Evolutionary conservation across 208 protist species (phyloP), one percentile per base, ranked within the genome.

Genomic region (Balamuthia mandrillaris): DNA sequence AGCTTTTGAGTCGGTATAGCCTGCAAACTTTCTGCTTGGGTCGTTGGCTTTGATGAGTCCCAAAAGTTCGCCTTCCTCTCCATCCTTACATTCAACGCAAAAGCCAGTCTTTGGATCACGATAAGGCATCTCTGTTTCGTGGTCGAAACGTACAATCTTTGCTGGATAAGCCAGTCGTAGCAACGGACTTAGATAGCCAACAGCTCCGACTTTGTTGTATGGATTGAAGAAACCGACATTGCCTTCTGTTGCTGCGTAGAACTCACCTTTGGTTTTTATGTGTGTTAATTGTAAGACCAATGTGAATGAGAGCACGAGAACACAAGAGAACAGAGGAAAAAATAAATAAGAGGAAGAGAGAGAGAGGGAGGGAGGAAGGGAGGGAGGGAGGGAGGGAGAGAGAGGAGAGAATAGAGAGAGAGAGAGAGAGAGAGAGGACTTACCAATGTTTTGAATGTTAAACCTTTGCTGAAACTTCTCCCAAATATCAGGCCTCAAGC

Each of bases 401-500:
- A 42, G 61, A 10, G 61, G 14, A 39, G 2, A n/a, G 31, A 45
- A 14, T 3, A 47, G 0, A 5, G 5, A 29, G 3, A 78, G 0
- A 31, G n/a, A n/a, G n/a, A n/a, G n/a, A 31, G 18, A 14, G 77
- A 47, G 51, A 10, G 49, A 14, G 51, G 16, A n/a, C 6, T 27
- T 44, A 83, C 52, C 87, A 0, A 95, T 89, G 31, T 92, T 85
- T 0, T 84, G 52, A 18, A 96, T 86, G n/a, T 66, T 56, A 45
- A 58, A 61, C 5, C 44, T 65, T 45, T 35, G 27, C 39, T 75
- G 88, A 70, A 94, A 93, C 45, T 92, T 85, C 0, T 49, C 18
- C 95, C 95, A 97, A 24, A 97, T 93, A 63, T 96, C 94, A n/a
- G 88, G 84, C 0, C 95, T 90, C 16, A 97, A 85, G 4, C 95